These are phyloP conservation scores for Naganishia vishniacii DNA, from an alignment of 768 basidiomycete species.

Conservation along the genomic window DNA sequence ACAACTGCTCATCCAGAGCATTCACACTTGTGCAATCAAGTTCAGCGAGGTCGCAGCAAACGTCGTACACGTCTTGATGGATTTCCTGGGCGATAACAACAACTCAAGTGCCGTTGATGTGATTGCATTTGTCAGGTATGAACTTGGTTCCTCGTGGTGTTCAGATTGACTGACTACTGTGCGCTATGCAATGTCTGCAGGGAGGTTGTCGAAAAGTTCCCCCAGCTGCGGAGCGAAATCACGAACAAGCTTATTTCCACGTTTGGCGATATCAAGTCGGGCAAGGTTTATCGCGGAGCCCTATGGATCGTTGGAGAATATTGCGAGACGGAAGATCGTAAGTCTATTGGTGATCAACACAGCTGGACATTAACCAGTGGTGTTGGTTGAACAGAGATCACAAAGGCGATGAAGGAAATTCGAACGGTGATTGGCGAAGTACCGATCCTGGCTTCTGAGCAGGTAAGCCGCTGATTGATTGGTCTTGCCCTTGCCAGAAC, in stretches of 20 bases:
- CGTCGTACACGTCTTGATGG: constrained; percentile 67
- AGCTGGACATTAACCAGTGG: not conserved
- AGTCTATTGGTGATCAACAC: constrained; percentile 28
- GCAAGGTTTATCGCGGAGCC: constrained; percentile 92
- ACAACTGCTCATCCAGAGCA: constrained; percentile 92
- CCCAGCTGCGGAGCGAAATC: constrained; percentile 71
- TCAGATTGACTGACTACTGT: constrained; percentile 28
- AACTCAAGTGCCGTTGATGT: constrained; percentile 94
- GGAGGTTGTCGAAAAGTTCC: constrained; percentile 97
- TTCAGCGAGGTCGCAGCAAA: constrained; percentile 95
- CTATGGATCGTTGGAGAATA: constrained; percentile 99
- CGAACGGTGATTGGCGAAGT: constrained; percentile 87
- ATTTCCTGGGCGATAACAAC: constrained; percentile 74
- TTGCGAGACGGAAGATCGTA: constrained; percentile 55
- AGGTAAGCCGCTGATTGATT: constrained; percentile 49
- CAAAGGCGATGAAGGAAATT: constrained; percentile 67
- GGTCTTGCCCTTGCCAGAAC: not conserved
- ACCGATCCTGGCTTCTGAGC: constrained; percentile 90
- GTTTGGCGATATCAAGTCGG: constrained; percentile 81
- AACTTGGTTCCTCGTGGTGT: constrained; percentile 45
- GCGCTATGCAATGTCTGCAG: constrained; percentile 47
- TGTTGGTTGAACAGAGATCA: constrained; percentile 56
- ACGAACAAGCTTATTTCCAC: constrained; percentile 77
- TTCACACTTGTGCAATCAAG: constrained; percentile 90
- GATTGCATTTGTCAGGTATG: constrained; percentile 69